These are phyloP conservation scores for Ogataea trehalophila DNA, from an alignment of 805 yeast species.

Conservation along the genomic window DNA sequence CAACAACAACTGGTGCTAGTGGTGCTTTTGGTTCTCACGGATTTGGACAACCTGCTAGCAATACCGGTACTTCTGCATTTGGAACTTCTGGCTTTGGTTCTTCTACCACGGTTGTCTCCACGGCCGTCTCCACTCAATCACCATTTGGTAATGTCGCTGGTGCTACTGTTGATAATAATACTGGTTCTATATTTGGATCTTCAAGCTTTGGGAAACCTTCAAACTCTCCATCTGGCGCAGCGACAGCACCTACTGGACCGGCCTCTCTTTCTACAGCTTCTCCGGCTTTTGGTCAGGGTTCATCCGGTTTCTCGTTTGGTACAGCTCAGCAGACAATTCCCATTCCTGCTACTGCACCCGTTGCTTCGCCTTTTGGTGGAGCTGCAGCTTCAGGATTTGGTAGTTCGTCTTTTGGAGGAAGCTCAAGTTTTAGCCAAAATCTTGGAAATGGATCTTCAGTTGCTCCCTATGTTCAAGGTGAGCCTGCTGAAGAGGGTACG, in stretches of 20 bases:
- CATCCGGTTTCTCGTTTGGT: not conserved
- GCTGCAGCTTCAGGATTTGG: not conserved
- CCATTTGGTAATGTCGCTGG: constrained; percentile 10
- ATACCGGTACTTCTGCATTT: constrained; percentile 6
- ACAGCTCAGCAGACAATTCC: not conserved
- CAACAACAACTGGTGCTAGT: constrained; percentile 3
- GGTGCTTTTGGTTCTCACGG: constrained; percentile 1
- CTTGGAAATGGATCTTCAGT: not conserved
- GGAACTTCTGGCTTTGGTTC: constrained; percentile 16
- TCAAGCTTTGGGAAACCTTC: constrained; percentile 5
- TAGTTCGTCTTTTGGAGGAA: not conserved
- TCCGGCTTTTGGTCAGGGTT: not conserved
- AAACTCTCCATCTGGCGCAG: constrained; percentile 19
- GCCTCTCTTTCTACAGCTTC: not conserved
- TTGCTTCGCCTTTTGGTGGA: not conserved
- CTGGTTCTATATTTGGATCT: constrained; percentile 1
- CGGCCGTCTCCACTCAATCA: constrained; percentile 3
- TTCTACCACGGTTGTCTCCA: not conserved
- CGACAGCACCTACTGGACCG: not conserved
- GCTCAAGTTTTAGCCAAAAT: not conserved
- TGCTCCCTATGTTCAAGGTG: constrained; percentile 17
- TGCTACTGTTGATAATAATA: not conserved
- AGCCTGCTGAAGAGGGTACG: constrained; percentile 20
- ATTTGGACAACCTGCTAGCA: constrained; percentile 2
- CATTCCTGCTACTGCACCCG: not conserved